Base-by-base conservation (phyloP, 352 stramenopile species). In the Phytophthora vignae region DNA sequence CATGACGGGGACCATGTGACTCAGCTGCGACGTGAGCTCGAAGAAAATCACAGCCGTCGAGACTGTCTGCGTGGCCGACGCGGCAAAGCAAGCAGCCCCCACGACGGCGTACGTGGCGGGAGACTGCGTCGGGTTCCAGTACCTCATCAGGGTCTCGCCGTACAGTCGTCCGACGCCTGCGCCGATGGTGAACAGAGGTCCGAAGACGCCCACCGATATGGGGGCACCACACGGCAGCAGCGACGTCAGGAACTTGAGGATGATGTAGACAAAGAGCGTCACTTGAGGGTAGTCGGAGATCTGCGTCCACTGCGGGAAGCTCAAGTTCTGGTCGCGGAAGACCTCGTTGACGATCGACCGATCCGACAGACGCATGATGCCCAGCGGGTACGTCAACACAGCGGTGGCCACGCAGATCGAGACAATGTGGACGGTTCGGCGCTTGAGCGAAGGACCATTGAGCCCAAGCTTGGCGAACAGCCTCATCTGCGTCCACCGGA, bases 1-100 rank as follows among this genome's bases (percentile, higher is more conserved):
- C 89, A 93, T 94, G 5, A 96, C 84, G 0, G 89, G 89, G 1
- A 95, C 84, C 83, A 96, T 93, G 77, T 96, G 88, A 64, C 88
- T 95, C 25, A 96, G 63, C 33, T 95, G 89, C 5, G 87, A 89
- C 2, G 89, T 95, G 21, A 96, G 80, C 61, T 96, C 89, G 58
- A 96, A 96, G 78, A 98, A 94, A 55, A 96, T 95, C 27, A 96
- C 87, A 1, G 87, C 85, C 0, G 89, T 96, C 0, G 89, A 98
- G 15, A 98, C 90, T 0, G 95, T 97, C 53, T 96, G 79, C 3
- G 96, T 98, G 11, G 95, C 94, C 7, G 92, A 97, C 2, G 93
- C 92, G 1, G 93, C 79, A 68, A 98, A 97, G 64, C 91, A 95
- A 15, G 95, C 94, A 3, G 95, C 96, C 0, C 95, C 96, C 15